Evolutionary conservation across 768 basidiomycete genomes (phyloP).

Genomic region (Gymnopilus dilepis): DNA sequence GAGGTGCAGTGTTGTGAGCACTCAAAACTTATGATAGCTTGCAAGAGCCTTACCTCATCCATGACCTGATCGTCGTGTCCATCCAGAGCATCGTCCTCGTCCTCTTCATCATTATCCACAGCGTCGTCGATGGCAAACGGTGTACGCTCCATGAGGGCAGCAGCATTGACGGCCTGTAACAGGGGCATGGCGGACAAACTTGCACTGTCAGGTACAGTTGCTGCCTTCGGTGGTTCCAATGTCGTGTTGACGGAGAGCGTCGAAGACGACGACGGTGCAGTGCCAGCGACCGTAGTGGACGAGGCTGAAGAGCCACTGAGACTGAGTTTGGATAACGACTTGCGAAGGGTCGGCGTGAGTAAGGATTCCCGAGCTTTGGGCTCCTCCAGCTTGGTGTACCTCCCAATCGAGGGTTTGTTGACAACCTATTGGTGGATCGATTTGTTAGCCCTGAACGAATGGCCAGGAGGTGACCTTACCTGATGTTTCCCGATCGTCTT

Average conservation of each 20-base stretch:
- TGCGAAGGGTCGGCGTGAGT: slow-evolving; percentile 71
- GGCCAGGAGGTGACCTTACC: slow-evolving; percentile 38
- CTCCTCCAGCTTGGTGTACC: slow-evolving; percentile 83
- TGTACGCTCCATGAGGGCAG: slow-evolving; percentile 89
- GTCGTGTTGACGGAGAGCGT: slow-evolving; percentile 55
- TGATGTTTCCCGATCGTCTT: slow-evolving; percentile 95
- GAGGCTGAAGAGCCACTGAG: slow-evolving; percentile 39
- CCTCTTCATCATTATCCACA: slow-evolving; percentile 82
- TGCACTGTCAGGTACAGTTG: slow-evolving; percentile 41
- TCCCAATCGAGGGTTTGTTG: slow-evolving; percentile 84
- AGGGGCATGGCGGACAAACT: slow-evolving; percentile 64
- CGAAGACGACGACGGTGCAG: slow-evolving; percentile 45
- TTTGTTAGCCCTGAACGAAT: not conserved
- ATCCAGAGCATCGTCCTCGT: slow-evolving; percentile 57
- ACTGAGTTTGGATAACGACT: slow-evolving; percentile 60
- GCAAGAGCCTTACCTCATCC: slow-evolving; percentile 71
- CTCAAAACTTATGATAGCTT: slow-evolving; percentile 5
- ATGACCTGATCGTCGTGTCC: slow-evolving; percentile 73
- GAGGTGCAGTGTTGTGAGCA: slow-evolving; percentile 2
- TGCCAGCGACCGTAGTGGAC: slow-evolving; percentile 10
- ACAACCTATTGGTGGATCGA: slow-evolving; percentile 52
- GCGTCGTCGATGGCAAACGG: slow-evolving; percentile 98
- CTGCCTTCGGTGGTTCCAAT: slow-evolving; percentile 35
- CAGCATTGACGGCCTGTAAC: slow-evolving; percentile 78
- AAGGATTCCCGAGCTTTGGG: slow-evolving; percentile 89